Conservation (phyloP, 306 rosid genomes). For the Quercus dentata region DNA sequence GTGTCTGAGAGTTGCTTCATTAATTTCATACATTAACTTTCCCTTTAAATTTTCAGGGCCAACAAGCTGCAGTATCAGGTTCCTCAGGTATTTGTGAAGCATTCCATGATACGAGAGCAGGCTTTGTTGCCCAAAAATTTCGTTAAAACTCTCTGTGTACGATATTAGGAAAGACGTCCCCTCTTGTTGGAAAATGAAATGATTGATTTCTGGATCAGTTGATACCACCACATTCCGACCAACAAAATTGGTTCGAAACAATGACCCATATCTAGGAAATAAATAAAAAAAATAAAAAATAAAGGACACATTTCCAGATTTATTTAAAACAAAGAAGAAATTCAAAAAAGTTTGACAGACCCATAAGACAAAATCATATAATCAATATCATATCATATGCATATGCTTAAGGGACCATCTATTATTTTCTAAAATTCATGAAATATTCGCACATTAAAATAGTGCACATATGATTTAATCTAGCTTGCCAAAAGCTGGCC, state of each 20-base stretch:
- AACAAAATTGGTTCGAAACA: neutral
- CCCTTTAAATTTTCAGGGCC: slow-evolving; percentile 4
- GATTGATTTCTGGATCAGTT: neutral
- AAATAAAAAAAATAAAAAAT: no score
- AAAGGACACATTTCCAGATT: no score
- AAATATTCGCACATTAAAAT: no score
- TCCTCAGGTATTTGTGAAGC: slow-evolving; percentile 12
- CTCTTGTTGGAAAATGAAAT: neutral
- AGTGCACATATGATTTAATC: no score
- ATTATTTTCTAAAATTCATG: no score
- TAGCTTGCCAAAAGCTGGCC: no score
- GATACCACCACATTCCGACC: neutral
- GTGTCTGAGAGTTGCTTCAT: neutral
- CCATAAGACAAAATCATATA: no score
- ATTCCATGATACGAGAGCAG: neutral
- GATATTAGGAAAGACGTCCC: neutral
- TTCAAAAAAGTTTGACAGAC: no score
- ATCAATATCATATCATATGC: no score
- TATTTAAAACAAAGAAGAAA: no score
- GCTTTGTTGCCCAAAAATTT: neutral
- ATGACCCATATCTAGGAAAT: neutral
- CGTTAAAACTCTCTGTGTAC: neutral
- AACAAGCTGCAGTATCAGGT: neutral
- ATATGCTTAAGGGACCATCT: no score
- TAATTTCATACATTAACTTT: neutral